Conservation (phyloP, 2,329 filamentous ascomycete species). For the Lizonia empirigonia region DNA sequence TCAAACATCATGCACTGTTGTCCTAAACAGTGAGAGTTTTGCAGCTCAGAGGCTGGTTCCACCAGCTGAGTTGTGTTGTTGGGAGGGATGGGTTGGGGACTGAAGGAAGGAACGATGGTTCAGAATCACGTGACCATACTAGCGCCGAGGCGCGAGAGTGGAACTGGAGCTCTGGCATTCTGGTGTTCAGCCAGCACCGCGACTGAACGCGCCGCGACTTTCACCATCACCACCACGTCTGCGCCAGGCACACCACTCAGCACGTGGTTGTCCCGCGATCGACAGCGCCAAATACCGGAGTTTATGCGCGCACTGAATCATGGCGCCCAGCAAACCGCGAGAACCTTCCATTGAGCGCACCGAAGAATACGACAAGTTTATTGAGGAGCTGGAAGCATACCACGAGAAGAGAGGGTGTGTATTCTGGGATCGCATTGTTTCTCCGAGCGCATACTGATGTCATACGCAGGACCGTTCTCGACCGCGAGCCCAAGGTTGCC, state of each 20-base stretch:
- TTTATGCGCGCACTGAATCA: constrained; percentile 48
- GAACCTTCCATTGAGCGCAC: constrained; percentile 56
- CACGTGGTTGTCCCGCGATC: constrained; percentile 30
- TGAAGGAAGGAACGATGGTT: constrained; percentile 23
- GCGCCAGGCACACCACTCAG: constrained; percentile 27
- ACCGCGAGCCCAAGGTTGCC: constrained; percentile 81
- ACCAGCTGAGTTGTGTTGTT: not conserved
- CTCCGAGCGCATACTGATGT: constrained; percentile 33
- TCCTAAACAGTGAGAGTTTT: not conserved
- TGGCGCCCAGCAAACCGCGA: constrained; percentile 52
- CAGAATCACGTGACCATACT: constrained; percentile 27
- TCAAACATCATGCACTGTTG: constrained; percentile 12
- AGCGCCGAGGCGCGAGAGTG: constrained; percentile 24
- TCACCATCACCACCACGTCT: constrained; percentile 28
- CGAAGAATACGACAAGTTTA: constrained; percentile 78
- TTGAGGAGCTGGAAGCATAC: constrained; percentile 72
- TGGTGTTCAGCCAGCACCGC: constrained; percentile 41
- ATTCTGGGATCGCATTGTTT: constrained; percentile 16
- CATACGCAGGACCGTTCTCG: constrained; percentile 67
- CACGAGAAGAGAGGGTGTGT: constrained; percentile 75
- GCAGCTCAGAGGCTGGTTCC: not conserved
- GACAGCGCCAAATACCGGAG: constrained; percentile 20
- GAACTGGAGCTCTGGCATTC: constrained; percentile 35
- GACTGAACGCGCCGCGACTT: constrained; percentile 40
- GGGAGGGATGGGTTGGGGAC: constrained; percentile 1